A percentile compares a stretch with the other conserved stretches of the same genome.
These are phyloP conservation scores for Plectranthus barbatus DNA, from an alignment of 257 asterid species.

Conservation along the genomic window DNA sequence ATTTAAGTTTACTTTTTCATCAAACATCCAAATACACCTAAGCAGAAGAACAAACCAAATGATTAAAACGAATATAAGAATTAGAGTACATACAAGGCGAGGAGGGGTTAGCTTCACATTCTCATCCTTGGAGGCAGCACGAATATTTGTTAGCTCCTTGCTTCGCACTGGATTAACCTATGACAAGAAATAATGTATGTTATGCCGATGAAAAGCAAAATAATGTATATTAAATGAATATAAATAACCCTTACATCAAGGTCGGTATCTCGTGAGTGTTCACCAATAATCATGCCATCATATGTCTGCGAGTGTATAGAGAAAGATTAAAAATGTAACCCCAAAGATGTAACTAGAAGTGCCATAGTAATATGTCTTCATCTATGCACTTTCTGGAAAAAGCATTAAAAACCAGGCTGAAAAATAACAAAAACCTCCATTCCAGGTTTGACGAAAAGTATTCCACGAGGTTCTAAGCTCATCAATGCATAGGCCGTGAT, in stretches of 20 bases:
- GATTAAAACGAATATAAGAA: neutral
- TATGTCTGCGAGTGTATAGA: constrained; percentile 54
- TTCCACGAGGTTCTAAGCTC: constrained; percentile 93
- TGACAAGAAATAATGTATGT: constrained; percentile 13
- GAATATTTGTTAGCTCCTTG: constrained; percentile 77
- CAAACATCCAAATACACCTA: too few relatives aligned
- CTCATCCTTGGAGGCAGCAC: constrained; percentile 89
- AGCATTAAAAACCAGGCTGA: neutral
- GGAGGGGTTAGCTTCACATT: constrained; percentile 94
- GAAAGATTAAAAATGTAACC: neutral
- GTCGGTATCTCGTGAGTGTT: constrained; percentile 93
- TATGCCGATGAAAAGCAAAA: constrained; percentile 1
- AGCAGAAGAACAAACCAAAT: neutral
- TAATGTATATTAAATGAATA: neutral
- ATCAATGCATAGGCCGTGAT: constrained; percentile 83
- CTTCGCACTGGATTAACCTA: constrained; percentile 88
- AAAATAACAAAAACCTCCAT: constrained; percentile 51
- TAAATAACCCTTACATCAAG: constrained; percentile 64
- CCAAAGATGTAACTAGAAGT: neutral
- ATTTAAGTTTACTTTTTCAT: too few relatives aligned
- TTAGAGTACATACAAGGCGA: constrained; percentile 60
- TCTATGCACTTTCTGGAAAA: neutral
- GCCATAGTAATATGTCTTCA: neutral
- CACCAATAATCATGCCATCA: constrained; percentile 99
- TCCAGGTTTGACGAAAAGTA: constrained; percentile 80